A percentile compares a stretch with the other conserved stretches of the same genome.
Conservation (phyloP, 2,329 filamentous ascomycete species). For the Microsporum ferrugineum region DNA sequence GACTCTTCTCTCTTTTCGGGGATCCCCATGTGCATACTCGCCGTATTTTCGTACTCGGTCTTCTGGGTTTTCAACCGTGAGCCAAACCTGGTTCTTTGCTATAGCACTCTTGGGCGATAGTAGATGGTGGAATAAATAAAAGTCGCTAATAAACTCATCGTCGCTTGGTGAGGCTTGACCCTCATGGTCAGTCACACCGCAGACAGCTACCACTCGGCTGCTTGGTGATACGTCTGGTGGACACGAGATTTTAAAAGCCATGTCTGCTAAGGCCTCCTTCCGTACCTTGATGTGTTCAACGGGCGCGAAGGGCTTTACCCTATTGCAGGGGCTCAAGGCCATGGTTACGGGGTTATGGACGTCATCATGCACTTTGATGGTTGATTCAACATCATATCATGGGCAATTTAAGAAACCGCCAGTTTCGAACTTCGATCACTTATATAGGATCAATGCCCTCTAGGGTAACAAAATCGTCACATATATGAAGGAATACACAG, state of each 20-base stretch:
- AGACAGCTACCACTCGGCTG: conserved; percentile 7
- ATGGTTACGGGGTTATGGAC: too few relatives aligned
- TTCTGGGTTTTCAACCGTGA: conserved; percentile 9
- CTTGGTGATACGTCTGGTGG: conserved; percentile 8
- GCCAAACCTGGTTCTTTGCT: conserved; percentile 7
- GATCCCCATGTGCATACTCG: conserved; percentile 8
- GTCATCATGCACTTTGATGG: too few relatives aligned
- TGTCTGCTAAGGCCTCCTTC: background rate
- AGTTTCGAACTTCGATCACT: too few relatives aligned
- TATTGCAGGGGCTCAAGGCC: background rate
- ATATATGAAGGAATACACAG: too few relatives aligned
- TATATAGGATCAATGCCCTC: too few relatives aligned
- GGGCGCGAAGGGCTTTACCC: background rate
- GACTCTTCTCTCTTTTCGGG: conserved; percentile 5
- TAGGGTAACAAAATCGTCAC: too few relatives aligned
- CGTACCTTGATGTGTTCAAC: background rate
- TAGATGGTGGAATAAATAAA: conserved; percentile 12
- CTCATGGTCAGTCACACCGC: conserved; percentile 6
- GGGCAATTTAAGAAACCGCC: too few relatives aligned
- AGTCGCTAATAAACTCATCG: conserved; percentile 12
- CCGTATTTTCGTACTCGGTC: conserved; percentile 8
- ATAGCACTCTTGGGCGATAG: background rate
- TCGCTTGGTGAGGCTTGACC: background rate
- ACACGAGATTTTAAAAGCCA: background rate
- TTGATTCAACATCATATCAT: too few relatives aligned